Base-by-base conservation (phyloP, 805 yeast genomes). In the Saturnispora quitensis region DNA sequence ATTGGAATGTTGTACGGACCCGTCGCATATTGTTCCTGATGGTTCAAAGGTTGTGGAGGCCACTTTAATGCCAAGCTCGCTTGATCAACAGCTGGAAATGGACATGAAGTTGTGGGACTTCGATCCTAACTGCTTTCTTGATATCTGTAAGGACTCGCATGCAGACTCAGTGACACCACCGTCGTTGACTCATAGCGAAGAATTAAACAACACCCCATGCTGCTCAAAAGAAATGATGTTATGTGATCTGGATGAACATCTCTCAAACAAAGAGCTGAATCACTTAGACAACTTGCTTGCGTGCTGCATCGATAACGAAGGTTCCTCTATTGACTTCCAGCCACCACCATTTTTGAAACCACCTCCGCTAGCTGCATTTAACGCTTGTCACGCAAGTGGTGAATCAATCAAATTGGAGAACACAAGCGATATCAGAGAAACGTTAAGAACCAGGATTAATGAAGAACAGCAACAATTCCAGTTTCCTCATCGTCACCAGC, bases 1-100 rank as follows among this genome's bases (percentile, higher is more conserved):
- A 8, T 33, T 53, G 9, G 51, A 56, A 43, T 56, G 58, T 35
- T 56, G 58, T 35, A 53, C 54, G 45, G 58, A 56, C 45, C 53
- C 54, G 3, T 43, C 53, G 1, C 58, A 56, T 50, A 5, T 53
- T 13, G 47, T 40, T 4, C 45, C 45, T 7, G 17, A 43, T 25
- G 51, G 51, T 8, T 47, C 51, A 2, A 27, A 25, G 15, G 51
- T 49, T 10, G 17, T 22, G 17, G 36, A 43, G 9, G 28, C 40
- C 15, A 25, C 43, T 12, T 9, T 17, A 13, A 20, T 22, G 22
- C 25, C 25, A 20, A 13, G 31, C 17, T 42, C 47, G 33, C 9
- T 25, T 4, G 34, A 44, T 28, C 25, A 38, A 8, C 17, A 45
- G 10, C 8, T 36, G 7, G 43, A 50, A 27, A 22, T 20, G 34